phyloP scores from a whole-genome alignment of 768 basidiomycete species.

The Russula sp. region DNA sequence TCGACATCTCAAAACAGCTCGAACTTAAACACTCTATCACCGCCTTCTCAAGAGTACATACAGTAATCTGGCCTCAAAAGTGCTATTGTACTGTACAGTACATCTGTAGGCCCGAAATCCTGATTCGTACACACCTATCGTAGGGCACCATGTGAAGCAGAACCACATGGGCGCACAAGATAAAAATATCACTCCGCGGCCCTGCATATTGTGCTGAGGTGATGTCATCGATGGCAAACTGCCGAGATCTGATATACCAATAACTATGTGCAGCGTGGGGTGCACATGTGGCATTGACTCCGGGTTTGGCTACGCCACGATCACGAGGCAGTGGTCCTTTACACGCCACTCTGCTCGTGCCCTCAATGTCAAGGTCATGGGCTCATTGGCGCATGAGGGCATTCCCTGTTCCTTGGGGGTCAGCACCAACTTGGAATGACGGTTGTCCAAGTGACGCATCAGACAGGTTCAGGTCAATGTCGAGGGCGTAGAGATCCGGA shows the following conservation, averaged over 20 bases:
- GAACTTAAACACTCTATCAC: background rate
- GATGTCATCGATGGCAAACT: background rate
- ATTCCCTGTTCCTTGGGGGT: constrained; percentile 27
- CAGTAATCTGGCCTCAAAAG: too few relatives aligned
- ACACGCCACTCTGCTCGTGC: constrained; percentile 67
- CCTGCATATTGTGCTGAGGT: background rate
- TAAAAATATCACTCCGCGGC: background rate
- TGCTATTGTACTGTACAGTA: too few relatives aligned
- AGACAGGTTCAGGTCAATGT: constrained; percentile 49
- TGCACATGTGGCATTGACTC: background rate
- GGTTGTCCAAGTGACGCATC: constrained; percentile 47
- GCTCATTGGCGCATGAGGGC: constrained; percentile 50
- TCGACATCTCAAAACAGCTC: too few relatives aligned
- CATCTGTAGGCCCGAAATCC: too few relatives aligned
- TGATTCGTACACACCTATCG: background rate
- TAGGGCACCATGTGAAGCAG: background rate
- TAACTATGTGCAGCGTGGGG: background rate
- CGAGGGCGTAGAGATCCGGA: constrained; percentile 44
- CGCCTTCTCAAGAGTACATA: too few relatives aligned
- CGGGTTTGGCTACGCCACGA: constrained; percentile 33
- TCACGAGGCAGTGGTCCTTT: constrained; percentile 43
- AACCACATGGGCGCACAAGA: background rate
- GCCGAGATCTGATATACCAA: background rate
- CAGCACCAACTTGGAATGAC: constrained; percentile 20
- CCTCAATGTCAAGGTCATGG: constrained; percentile 54